Percentiles rank a stretch among this genome's conserved stretches.
phyloP scores from a whole-genome alignment of 345 rosid genomes.

The Eutrema heterophyllum region DNA sequence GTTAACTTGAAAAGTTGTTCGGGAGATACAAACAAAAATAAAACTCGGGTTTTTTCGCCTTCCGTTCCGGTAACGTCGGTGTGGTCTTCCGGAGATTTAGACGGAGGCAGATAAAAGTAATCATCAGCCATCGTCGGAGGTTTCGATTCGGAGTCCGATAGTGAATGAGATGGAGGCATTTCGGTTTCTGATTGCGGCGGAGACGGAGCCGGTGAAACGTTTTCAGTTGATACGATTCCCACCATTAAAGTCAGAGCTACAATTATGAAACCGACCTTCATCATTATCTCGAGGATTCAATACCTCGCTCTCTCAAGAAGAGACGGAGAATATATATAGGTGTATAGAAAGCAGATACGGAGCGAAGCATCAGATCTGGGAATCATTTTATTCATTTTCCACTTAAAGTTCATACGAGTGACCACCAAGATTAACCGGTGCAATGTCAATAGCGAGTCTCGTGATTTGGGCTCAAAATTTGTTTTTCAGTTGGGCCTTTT shows the following conservation, averaged over 20 bases:
- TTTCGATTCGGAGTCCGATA: background rate
- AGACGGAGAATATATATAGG: background rate
- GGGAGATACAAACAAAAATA: no score
- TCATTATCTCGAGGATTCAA: background rate
- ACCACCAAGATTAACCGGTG: background rate
- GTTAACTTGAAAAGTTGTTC: no score
- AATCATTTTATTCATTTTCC: background rate
- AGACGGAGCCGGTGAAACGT: conserved; percentile 5
- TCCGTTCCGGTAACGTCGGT: conserved; percentile 13
- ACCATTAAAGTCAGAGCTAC: background rate
- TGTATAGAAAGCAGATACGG: background rate
- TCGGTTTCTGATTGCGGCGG: background rate
- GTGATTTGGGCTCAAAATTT: background rate
- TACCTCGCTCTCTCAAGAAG: background rate
- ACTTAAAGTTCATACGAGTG: conserved; percentile 9
- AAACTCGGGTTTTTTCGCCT: no score
- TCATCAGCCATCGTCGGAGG: no score
- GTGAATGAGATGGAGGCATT: conserved; percentile 16
- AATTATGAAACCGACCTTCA: background rate
- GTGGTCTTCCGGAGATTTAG: conserved; percentile 37
- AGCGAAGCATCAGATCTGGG: background rate
- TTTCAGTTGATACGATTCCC: background rate
- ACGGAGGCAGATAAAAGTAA: background rate
- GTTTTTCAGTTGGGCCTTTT: background rate
- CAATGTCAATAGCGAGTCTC: background rate